These are phyloP conservation scores for Aegilops longissima DNA, from an alignment of 176 grass and related monocot genomes.

Conservation along the genomic window DNA sequence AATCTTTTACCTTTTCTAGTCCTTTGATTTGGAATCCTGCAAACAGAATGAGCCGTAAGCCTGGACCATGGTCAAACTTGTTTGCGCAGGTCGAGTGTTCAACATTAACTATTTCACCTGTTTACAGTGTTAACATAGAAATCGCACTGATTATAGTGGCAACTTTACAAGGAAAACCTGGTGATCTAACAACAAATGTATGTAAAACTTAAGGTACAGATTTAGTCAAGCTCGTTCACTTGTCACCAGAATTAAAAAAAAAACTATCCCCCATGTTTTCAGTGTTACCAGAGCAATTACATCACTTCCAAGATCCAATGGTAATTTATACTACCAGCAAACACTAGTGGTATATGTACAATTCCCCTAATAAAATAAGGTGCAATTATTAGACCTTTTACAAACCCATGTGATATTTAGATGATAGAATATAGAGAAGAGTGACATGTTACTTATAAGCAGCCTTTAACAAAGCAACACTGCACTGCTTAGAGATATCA, in stretches of 20 bases:
- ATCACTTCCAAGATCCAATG: neutral
- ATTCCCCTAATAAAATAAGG: neutral
- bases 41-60: neutral
- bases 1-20: too few species aligned
- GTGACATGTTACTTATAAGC: slow-evolving; percentile 22
- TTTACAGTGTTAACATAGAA: neutral
- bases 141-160: neutral
- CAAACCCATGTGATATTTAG: neutral
- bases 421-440: neutral
- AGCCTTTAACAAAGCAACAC: neutral
- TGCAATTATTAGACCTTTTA: neutral
- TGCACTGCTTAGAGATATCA: neutral
- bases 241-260: neutral
- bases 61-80: neutral
- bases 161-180: neutral
- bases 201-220: neutral
- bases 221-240: neutral
- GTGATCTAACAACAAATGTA: neutral
- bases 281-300: neutral
- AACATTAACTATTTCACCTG: neutral
- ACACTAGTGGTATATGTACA: neutral
- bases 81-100: neutral
- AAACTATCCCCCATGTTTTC: neutral
- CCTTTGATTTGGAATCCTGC: too few species aligned
- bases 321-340: neutral